Evolutionary conservation across 768 basidiomycete genomes (phyloP), one percentile per base, ranked within the genome.

Genomic region (Lentinula guzmanii): DNA sequence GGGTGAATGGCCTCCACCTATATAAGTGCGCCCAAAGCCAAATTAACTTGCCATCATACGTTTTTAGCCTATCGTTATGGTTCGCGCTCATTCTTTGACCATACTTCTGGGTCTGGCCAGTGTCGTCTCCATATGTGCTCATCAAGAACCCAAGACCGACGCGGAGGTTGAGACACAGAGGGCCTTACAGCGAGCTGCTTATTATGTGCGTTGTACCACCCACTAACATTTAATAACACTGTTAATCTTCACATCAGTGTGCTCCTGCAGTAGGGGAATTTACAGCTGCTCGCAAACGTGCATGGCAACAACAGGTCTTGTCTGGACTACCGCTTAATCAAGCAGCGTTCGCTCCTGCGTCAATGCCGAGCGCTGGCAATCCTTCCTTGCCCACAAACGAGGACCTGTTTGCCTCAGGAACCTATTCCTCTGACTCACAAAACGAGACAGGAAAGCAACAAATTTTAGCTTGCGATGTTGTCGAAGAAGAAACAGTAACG

Each of bases 221-320:
- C 24, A 16, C 16, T 57, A 58, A n/a, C 31, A 9, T 52, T 16
- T 55, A 18, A 41, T 34, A 39, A 46, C 21, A 15, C 51, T 11
- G 58, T n/a, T 53, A 31, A 21, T 52, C 39, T 1, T 61, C 10
- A 13, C 16, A 64, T 24, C 61, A 83, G 82, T 84, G 82, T 52
- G 81, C 82, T 39, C 80, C 82, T 1, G 79, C 82, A 0, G 73
- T 84, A 1, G 82, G 77, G 54, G 75, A 76, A 50, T 83, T 78
- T 62, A 82, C 82, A 6, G 79, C 81, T 3, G 70, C 77, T 35
- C 72, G 82, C 5, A 79, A 81, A 63, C 78, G 76, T 13, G 72
- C 76, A 24, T 83, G 77, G 71, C 76, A 78, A 1, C 79, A 78
- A 58, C 76, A 77, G 55, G 77, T 78, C 6, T 67, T 78, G 10